phyloP scores from a whole-genome alignment of 2,329 filamentous ascomycete species.

The Colletotrichum ledebouriae region DNA sequence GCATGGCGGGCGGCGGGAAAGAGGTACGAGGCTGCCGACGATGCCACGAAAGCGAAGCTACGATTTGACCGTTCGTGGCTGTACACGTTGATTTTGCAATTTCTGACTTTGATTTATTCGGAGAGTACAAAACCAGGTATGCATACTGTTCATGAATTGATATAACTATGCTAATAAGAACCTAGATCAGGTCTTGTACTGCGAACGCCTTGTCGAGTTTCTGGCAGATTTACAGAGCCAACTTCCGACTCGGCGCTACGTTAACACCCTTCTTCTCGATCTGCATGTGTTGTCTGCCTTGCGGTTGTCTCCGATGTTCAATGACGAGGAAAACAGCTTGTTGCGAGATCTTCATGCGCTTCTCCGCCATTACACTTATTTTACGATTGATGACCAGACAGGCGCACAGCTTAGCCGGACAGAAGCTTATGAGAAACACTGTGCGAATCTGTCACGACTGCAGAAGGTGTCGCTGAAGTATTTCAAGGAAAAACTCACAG shows the following conservation, averaged over 20 bases:
- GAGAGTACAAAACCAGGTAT: slow-evolving; percentile 62
- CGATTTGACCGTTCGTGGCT: slow-evolving; percentile 96
- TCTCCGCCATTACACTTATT: slow-evolving; percentile 88
- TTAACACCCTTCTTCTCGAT: slow-evolving; percentile 89
- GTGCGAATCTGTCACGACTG: slow-evolving; percentile 79
- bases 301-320: slow-evolving; percentile 82
- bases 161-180: slow-evolving; percentile 45
- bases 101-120: slow-evolving; percentile 79
- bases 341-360: slow-evolving; percentile 85
- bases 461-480: slow-evolving; percentile 83
- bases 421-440: slow-evolving; percentile 85
- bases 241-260: slow-evolving; percentile 91
- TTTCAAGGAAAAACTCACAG: slow-evolving; percentile 91
- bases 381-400: slow-evolving; percentile 92
- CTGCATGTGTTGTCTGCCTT: slow-evolving; percentile 85
- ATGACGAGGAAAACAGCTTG: slow-evolving; percentile 79
- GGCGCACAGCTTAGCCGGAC: slow-evolving; percentile 79
- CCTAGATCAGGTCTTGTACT: slow-evolving; percentile 80
- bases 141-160: slow-evolving; percentile 34
- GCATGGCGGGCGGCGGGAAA: slow-evolving; percentile 91
- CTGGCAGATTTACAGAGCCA: slow-evolving; percentile 93
- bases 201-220: slow-evolving; percentile 93
- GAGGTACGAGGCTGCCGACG: slow-evolving; percentile 88
- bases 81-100: slow-evolving; percentile 86
- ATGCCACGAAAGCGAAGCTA: slow-evolving; percentile 80